These are phyloP conservation scores for Trichosporon sp. DNA, from an alignment of 1,284 basidiomycete species.

Conservation along the genomic window DNA sequence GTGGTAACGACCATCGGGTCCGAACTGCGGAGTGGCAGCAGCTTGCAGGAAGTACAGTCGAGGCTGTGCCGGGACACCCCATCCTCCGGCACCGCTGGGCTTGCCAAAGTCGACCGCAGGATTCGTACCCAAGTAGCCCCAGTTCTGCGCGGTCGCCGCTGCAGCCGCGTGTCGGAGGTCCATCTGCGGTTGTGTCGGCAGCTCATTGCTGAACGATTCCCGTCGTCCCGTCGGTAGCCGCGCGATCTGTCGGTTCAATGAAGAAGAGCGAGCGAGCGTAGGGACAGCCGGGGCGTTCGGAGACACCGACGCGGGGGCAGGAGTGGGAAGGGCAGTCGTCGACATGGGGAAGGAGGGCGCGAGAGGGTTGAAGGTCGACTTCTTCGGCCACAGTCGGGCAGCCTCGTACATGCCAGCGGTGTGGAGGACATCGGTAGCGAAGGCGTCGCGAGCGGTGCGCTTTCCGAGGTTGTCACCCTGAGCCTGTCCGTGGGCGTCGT, in stretches of 20 bases:
- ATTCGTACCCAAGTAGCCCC: conserved; percentile 4
- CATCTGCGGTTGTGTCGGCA: conserved; percentile 10
- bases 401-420: conserved; percentile 22
- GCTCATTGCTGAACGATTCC: conserved; percentile 31
- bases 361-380: conserved; percentile 16
- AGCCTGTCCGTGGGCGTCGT: background rate
- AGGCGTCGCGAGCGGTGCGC: conserved; percentile 22
- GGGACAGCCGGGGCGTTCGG: background rate
- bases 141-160: conserved; percentile 17
- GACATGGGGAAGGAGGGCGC: conserved; percentile 5
- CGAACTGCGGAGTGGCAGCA: conserved; percentile 41
- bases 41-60: conserved; percentile 44
- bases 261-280: conserved; percentile 28
- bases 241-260: conserved; percentile 39
- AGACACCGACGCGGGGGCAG: conserved; percentile 6
- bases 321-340: conserved; percentile 12
- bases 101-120: conserved; percentile 11
- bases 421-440: conserved; percentile 18
- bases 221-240: conserved; percentile 26
- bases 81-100: conserved; percentile 8
- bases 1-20: conserved; percentile 38
- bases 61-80: conserved; percentile 21
- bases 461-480: conserved; percentile 13
- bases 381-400: conserved; percentile 17
- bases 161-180: conserved; percentile 28